A percentile compares a stretch with the other conserved stretches of the same genome.
phyloP scores from a whole-genome alignment of 2,329 filamentous ascomycete species.

The Pestalotiopsis sp. region DNA sequence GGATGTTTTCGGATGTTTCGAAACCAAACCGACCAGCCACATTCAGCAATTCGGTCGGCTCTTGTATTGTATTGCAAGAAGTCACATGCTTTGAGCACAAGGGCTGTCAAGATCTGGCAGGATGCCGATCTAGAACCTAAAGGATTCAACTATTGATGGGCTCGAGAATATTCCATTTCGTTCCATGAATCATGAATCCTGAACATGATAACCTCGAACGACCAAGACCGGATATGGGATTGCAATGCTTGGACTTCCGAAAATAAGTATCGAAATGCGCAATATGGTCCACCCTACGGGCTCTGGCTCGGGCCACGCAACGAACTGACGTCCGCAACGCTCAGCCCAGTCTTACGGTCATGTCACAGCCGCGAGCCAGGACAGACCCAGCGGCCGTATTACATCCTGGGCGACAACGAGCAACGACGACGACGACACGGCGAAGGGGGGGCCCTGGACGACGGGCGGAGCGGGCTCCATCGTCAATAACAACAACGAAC shows the following conservation, averaged over 20 bases:
- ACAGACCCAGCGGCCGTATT: background rate
- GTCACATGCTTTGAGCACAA: background rate
- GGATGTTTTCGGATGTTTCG: slow-evolving; percentile 1
- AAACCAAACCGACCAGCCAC: slow-evolving; percentile 1
- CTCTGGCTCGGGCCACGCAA: slow-evolving; percentile 4
- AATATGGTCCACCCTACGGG: background rate
- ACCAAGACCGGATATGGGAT: background rate
- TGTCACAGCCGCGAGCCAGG: background rate
- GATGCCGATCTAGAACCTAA: background rate
- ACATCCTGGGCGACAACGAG: background rate
- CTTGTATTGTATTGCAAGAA: background rate
- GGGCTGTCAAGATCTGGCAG: background rate
- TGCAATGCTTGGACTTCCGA: background rate
- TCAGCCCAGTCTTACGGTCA: background rate
- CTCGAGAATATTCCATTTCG: background rate
- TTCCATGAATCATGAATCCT: background rate
- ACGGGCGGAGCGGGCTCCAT: slow-evolving; percentile 4
- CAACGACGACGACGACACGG: background rate
- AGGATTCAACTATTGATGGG: background rate
- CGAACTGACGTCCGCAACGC: background rate
- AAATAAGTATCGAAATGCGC: slow-evolving; percentile 1
- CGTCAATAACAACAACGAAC: background rate
- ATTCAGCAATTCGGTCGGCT: background rate
- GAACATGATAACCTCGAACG: background rate
- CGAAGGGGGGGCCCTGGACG: background rate